Evolutionary conservation across 2,329 filamentous ascomycete genomes (phyloP).

Genomic region (Fusarium floridanum): DNA sequence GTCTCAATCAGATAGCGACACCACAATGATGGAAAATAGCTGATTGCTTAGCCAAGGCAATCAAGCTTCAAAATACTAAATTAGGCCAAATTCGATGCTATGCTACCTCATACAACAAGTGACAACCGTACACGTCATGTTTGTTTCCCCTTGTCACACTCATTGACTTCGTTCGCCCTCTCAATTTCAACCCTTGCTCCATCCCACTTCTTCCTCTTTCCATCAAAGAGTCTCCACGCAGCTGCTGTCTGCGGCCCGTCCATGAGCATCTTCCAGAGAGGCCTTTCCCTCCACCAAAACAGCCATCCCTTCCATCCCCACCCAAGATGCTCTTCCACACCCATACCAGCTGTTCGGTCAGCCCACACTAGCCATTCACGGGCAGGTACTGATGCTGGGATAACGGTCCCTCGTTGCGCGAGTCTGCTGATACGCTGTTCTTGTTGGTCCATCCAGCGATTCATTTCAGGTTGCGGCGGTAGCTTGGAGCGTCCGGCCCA

Average conservation of each 20-base stretch:
- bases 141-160: background rate
- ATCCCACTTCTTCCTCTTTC: background rate
- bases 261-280: slow-evolving; percentile 53
- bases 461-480: slow-evolving; percentile 52
- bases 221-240: background rate
- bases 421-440: background rate
- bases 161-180: background rate
- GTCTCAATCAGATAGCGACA: background rate
- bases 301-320: slow-evolving; percentile 56
- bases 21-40: background rate
- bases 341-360: slow-evolving; percentile 54
- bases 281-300: slow-evolving; percentile 56
- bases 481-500: slow-evolving; percentile 46
- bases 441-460: slow-evolving; percentile 37
- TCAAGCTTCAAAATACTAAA: background rate
- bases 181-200: slow-evolving; percentile 1
- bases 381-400: slow-evolving; percentile 38
- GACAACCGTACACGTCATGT: background rate
- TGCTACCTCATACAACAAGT: background rate
- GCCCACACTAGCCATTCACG: slow-evolving; percentile 45
- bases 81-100: background rate
- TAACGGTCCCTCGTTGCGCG: slow-evolving; percentile 34
- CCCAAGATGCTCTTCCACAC: slow-evolving; percentile 54
- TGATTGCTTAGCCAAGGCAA: background rate
- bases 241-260: slow-evolving; percentile 39